A percentile compares a stretch with the other conserved stretches of the same genome.
Evolutionary conservation across 371 early-diverging fungal species (phyloP).

Genomic region (Mortierella sp.): DNA sequence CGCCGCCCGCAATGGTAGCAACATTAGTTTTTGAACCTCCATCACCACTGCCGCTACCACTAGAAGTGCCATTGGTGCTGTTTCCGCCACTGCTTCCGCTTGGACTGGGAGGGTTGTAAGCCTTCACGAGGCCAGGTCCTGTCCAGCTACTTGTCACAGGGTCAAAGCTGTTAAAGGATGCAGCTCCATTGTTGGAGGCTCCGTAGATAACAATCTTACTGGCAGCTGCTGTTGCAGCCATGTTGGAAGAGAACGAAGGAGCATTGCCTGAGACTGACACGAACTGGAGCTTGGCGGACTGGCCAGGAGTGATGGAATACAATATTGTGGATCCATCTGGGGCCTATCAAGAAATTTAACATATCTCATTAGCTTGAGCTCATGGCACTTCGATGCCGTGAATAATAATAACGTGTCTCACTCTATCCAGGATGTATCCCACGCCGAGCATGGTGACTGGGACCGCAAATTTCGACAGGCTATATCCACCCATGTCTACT

Average conservation of each 20-base stretch:
- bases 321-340: slow-evolving; percentile 35
- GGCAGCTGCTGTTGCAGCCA: slow-evolving; percentile 20
- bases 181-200: slow-evolving; percentile 1
- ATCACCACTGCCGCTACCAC: neutral
- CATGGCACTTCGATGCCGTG: neutral
- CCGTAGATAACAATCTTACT: slow-evolving; percentile 31
- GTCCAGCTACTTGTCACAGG: slow-evolving; percentile 23
- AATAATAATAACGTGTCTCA: neutral
- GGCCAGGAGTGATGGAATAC: slow-evolving; percentile 31
- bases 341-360: slow-evolving; percentile 4
- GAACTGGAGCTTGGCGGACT: slow-evolving; percentile 17
- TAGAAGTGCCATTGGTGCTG: neutral
- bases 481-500: slow-evolving; percentile 43
- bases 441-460: slow-evolving; percentile 30
- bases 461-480: slow-evolving; percentile 23
- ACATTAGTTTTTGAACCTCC: slow-evolving; percentile 8
- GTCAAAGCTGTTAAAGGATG: slow-evolving; percentile 34
- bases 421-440: slow-evolving; percentile 48
- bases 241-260: slow-evolving; percentile 31
- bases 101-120: neutral
- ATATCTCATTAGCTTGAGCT: neutral
- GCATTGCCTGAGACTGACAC: slow-evolving; percentile 30
- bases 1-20: slow-evolving; percentile 49
- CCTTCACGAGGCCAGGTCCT: slow-evolving; percentile 31
- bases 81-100: neutral